Percentiles rank a stretch among this genome's conserved stretches.
phyloP scores from a whole-genome alignment of 306 rosid genomes.

The Abrus pulchellus region DNA sequence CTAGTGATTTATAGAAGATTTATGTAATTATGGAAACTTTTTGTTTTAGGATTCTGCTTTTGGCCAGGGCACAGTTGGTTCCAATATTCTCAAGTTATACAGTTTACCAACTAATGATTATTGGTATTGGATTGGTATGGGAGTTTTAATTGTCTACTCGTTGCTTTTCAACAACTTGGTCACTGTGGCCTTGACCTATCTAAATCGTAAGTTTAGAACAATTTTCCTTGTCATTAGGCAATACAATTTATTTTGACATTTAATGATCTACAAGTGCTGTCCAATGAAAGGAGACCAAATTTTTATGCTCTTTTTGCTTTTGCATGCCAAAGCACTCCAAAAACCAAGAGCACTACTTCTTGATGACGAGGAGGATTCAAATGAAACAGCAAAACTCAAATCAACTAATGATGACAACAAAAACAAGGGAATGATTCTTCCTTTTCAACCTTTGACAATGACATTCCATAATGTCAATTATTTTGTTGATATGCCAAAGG shows the following conservation, averaged over 20 bases:
- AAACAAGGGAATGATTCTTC: conserved; percentile 93
- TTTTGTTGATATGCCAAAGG: conserved; percentile 86
- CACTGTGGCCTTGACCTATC: conserved; percentile 72
- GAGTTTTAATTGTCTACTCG: conserved; percentile 56
- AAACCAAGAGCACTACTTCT: conserved; percentile 60
- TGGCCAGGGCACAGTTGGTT: conserved; percentile 62
- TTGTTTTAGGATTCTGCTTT: conserved; percentile 60
- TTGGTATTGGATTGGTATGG: conserved; percentile 86
- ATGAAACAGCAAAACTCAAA: conserved; percentile 40
- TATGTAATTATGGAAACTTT: conserved; percentile 21
- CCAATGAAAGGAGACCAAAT: neutral
- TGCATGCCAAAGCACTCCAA: conserved; percentile 61
- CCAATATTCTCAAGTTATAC: conserved; percentile 58
- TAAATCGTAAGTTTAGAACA: conserved; percentile 70
- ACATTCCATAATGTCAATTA: conserved; percentile 79
- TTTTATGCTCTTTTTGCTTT: conserved; percentile 24
- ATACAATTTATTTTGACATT: neutral
- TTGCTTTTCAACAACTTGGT: conserved; percentile 68
- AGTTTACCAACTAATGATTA: conserved; percentile 62
- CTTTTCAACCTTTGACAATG: conserved; percentile 85
- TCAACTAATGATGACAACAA: conserved; percentile 32
- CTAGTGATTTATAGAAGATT: conserved; percentile 33
- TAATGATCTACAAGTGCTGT: neutral
- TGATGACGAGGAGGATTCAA: conserved; percentile 14
- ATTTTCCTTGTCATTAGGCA: neutral